Evolutionary conservation across 1,284 basidiomycete species (phyloP), one percentile per base, ranked within the genome.

Genomic region (Irpex sp.): DNA sequence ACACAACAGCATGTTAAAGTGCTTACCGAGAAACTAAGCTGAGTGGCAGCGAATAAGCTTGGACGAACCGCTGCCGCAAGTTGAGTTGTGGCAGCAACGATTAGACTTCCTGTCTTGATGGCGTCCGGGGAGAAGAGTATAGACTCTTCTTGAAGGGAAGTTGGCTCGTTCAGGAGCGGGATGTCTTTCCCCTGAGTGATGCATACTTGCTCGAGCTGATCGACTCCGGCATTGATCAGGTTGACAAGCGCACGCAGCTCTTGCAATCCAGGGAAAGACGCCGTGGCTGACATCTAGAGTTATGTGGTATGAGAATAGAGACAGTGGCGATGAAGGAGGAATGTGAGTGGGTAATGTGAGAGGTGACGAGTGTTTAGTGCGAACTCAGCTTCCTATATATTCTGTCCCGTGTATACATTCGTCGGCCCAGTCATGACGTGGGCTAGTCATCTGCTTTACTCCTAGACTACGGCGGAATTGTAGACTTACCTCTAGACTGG

Each of bases 81-180:
- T 60, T 70, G 69, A 2, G 57, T 56, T 11, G 69, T 66, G 4
- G 69, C 67, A 2, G 69, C 66, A 15, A 69, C 62, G 2, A 68
- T 57, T 31, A 62, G 19, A 31, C 19, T 26, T 15, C 52, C 34
- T 0, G 55, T 37, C 40, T 60, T 21, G 37, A 8, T 7, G 9
- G 51, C 58, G 1, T 36, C 47, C 8, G 40, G 58, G 3, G 31
- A 17, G 44, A 62, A 62, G 31, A 63, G 62, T 0, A 62, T 58
- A 17, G 38, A 60, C 65, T 70, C 69, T 2, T 61, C 52, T 34
- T 66, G 52, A 9, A 49, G 57, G 4, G 56, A 61, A 58, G 65
- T 62, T 4, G 66, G 65, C 47, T 65, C 63, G 52, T 64, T 54
- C 7, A 64, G 61, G 5, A 62, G 64, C 3, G 69, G 69, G 21